Percentiles rank a stretch among this genome's conserved stretches.
phyloP scores from a whole-genome alignment of 495 filamentous ascomycete species.

The Aspergillus bertholletiae region DNA sequence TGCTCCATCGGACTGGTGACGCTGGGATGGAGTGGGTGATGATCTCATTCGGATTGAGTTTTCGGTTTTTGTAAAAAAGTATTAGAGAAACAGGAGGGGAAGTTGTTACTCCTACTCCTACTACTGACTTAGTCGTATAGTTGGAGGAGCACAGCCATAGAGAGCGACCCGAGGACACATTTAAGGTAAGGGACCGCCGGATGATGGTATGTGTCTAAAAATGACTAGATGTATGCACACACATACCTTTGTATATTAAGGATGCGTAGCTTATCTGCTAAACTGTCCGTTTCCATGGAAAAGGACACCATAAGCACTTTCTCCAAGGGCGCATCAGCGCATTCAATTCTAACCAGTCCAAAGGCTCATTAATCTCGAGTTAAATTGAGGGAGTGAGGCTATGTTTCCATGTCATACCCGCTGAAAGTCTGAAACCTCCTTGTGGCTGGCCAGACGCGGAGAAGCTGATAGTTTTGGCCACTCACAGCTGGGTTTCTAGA shows the following conservation, averaged over 20 bases:
- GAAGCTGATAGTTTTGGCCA: conserved; percentile 4
- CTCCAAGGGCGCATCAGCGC: neutral
- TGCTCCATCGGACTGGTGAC: too few relatives aligned
- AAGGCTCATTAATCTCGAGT: neutral
- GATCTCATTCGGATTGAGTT: neutral
- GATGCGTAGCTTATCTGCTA: too few relatives aligned
- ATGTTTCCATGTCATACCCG: conserved; percentile 25
- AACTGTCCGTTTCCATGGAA: too few relatives aligned
- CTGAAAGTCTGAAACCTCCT: conserved; percentile 18
- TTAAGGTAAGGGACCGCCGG: too few relatives aligned
- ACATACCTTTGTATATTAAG: too few relatives aligned
- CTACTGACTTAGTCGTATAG: too few relatives aligned
- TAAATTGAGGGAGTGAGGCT: conserved; percentile 26
- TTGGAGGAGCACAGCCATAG: neutral
- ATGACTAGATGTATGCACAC: too few relatives aligned
- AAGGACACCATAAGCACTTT: neutral
- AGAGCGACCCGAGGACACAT: too few relatives aligned
- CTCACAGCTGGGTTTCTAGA: neutral
- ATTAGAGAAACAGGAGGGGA: too few relatives aligned
- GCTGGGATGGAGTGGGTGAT: too few relatives aligned
- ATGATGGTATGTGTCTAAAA: too few relatives aligned
- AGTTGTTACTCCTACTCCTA: too few relatives aligned
- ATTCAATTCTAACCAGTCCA: neutral
- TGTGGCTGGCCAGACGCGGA: conserved; percentile 23
- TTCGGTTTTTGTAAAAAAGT: neutral